These are phyloP conservation scores for Colletotrichum sojae DNA, from an alignment of 2,329 filamentous ascomycete genomes.

Conservation along the genomic window DNA sequence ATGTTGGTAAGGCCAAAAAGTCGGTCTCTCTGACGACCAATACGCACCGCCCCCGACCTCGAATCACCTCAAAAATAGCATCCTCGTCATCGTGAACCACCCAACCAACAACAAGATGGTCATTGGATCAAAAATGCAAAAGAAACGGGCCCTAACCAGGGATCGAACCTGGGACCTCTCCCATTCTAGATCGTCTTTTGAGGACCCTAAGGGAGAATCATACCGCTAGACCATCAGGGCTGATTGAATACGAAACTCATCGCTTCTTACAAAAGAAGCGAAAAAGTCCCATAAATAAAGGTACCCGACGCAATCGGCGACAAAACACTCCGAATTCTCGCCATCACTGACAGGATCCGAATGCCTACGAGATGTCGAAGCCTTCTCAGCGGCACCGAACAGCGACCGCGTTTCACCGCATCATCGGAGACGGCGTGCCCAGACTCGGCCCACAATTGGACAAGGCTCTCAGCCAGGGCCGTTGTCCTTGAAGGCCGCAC, in stretches of 20 bases:
- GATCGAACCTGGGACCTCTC: slow-evolving; percentile 41
- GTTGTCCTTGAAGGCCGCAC: no score
- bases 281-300: not conserved
- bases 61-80: not conserved
- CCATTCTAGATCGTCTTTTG: not conserved
- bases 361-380: no score
- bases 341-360: no score
- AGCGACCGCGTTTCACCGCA: no score
- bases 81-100: not conserved
- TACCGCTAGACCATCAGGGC: slow-evolving; percentile 42
- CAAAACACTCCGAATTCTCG: no score
- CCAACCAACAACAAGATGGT: not conserved
- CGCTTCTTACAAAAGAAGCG: not conserved
- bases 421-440: no score
- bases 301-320: no score
- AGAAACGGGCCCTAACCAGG: slow-evolving; percentile 35
- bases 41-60: not conserved
- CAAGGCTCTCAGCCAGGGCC: no score
- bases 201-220: slow-evolving; percentile 41
- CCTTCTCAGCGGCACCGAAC: no score
- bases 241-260: not conserved
- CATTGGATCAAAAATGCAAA: not conserved
- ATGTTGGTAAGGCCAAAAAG: no score
- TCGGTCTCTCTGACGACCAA: no score
- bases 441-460: no score